Evolutionary conservation across 805 yeast genomes (phyloP).

Genomic region (Cyberlindnera petersonii): DNA sequence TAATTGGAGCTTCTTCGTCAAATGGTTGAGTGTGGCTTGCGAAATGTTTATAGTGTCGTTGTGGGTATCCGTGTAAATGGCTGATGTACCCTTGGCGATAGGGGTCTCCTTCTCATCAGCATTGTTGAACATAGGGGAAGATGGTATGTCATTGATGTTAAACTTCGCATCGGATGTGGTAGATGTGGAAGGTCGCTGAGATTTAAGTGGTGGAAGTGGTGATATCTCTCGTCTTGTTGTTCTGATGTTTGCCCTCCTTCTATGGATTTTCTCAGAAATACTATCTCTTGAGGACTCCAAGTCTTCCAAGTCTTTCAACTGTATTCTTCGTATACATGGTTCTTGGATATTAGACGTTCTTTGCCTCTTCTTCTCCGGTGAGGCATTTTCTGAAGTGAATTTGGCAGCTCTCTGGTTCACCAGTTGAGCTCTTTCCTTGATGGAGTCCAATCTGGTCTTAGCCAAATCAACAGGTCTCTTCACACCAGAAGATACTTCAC

Average conservation of each 20-base stretch:
- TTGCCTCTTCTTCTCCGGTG: slow-evolving; percentile 16
- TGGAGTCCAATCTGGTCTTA: slow-evolving; percentile 6
- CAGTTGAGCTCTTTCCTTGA: slow-evolving; percentile 15
- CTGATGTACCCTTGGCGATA: neutral
- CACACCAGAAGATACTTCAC: slow-evolving; percentile 1
- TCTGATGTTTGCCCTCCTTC: slow-evolving; percentile 7
- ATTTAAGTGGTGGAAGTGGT: neutral
- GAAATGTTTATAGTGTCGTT: slow-evolving; percentile 8
- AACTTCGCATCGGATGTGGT: neutral
- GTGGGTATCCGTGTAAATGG: neutral
- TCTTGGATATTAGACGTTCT: slow-evolving; percentile 4
- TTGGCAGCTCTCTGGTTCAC: slow-evolving; percentile 19
- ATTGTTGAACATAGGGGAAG: slow-evolving; percentile 22
- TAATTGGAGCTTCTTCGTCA: slow-evolving; percentile 16
- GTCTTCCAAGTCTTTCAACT: slow-evolving; percentile 14
- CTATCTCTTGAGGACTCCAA: slow-evolving; percentile 10
- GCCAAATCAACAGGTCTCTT: slow-evolving; percentile 16
- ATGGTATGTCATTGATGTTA: slow-evolving; percentile 18
- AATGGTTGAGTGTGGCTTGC: slow-evolving; percentile 8
- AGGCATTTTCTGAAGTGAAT: slow-evolving; percentile 15
- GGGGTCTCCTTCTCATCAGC: slow-evolving; percentile 10
- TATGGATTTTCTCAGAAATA: slow-evolving; percentile 7
- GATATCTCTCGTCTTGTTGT: neutral
- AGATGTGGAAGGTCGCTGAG: neutral
- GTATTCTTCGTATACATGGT: slow-evolving; percentile 5